Base-by-base conservation (phyloP, 2,329 filamentous ascomycete genomes). In the Zymoseptoria pseudotritici region DNA sequence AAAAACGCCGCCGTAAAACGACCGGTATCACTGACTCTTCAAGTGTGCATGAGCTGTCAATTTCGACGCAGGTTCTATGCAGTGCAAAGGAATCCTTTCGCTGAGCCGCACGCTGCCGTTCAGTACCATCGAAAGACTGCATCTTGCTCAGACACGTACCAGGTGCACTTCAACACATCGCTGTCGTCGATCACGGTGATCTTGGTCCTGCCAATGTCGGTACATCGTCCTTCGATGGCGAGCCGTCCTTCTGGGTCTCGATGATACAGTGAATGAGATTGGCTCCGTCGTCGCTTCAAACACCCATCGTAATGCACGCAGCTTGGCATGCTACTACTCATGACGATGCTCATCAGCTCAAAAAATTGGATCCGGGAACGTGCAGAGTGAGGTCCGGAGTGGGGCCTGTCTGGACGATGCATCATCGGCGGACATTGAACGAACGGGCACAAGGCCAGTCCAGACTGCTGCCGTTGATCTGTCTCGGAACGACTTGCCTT, bases 81-180 rank as follows among this genome's bases (percentile, higher is more conserved):
- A 57, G 51, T 51, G 55, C 58, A 57, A 42, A 46, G 36, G 29
- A 46, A 53, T 60, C 56, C 54, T 51, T 58, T 63, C 58, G 57
- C 61, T 55, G 58, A 56, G 53, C 63, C 58, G 65, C 65, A 65
- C 58, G 59, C 56, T 65, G 58, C 65, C 65, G 65, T 61, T 54
- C 57, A 58, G 61, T 65, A 62, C 61, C 63, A 61, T 52, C 59
- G 53, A 59, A 59, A 24, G 53, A 57, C 58, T 59, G 60, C 60
- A 60, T 57, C 56, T 58, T 57, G 56, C 51, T 53, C 36, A 56
- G 54, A 58, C 58, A 26, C 53, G 53, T 54, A 61, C 58, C 61
- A 56, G 58, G 63, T 59, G 53, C 63, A 65, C 63, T 46, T 46
- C 13, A n/a, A 13, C 17, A 46, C 36, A 46, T 46, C 36, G 36